Evolutionary conservation across 257 asterid genomes (phyloP).

Genomic region (Nicotiana tomentosiformis): DNA sequence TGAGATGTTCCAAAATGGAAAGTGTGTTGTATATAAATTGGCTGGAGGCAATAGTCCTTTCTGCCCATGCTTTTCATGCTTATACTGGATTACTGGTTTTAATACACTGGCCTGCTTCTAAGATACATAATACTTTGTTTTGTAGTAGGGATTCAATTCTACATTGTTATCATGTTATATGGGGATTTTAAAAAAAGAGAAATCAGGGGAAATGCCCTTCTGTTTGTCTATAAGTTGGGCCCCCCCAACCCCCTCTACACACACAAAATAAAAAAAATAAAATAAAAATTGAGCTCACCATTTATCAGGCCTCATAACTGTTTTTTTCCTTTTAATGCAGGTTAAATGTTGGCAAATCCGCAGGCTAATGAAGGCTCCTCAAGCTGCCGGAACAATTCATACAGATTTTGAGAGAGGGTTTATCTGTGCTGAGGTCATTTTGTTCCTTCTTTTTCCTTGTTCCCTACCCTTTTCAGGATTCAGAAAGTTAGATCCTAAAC

Average conservation of each 20-base stretch:
- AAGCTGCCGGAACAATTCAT: conserved; percentile 98
- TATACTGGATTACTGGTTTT: background rate
- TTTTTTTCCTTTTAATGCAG: conserved; percentile 30
- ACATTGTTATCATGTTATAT: background rate
- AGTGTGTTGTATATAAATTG: background rate
- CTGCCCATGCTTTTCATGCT: background rate
- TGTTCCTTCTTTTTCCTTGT: background rate
- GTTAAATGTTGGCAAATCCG: conserved; percentile 99
- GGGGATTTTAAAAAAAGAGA: background rate
- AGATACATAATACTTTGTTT: background rate
- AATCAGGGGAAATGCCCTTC: background rate
- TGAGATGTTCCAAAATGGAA: conserved; percentile 1
- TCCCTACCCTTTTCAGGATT: background rate
- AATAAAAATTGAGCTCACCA: background rate
- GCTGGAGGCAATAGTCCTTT: background rate
- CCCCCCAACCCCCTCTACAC: background rate
- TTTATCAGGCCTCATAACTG: background rate
- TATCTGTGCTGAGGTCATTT: conserved; percentile 90
- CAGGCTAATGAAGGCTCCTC: conserved; percentile 86
- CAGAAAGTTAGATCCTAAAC: background rate
- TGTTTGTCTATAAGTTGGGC: background rate
- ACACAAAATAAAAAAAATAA: background rate
- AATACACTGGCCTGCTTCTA: background rate
- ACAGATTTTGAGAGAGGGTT: conserved; percentile 93
- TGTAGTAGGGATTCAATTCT: background rate